A percentile compares a stretch with the other conserved stretches of the same genome.
Evolutionary conservation across 2,329 filamentous ascomycete genomes (phyloP).

Genomic region (Botryotinia calthae): DNA sequence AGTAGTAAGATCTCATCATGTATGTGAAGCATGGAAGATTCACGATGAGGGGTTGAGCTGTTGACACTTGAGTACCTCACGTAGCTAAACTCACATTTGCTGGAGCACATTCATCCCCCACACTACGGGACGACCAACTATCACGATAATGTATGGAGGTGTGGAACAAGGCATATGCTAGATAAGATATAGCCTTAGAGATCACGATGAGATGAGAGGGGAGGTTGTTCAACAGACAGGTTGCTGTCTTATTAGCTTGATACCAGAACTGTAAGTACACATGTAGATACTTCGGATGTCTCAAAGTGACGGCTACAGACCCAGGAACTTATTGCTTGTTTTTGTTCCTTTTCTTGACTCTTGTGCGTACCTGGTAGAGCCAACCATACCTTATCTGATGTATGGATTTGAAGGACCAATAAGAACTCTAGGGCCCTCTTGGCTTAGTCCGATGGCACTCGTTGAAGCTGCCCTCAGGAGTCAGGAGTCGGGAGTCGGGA

Average conservation of each 20-base stretch:
- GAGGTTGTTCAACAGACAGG: background rate
- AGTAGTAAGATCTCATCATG: background rate
- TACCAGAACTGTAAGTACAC: background rate
- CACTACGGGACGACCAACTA: background rate
- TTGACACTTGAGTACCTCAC: background rate
- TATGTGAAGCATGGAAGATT: background rate
- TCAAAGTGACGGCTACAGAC: background rate
- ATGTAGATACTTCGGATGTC: background rate
- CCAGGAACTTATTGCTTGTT: background rate
- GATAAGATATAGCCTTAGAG: background rate
- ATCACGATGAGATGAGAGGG: background rate
- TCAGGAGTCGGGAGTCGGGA: background rate
- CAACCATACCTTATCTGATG: background rate
- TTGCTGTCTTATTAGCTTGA: background rate
- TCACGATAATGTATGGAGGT: background rate
- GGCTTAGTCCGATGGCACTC: background rate
- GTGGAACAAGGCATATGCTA: background rate
- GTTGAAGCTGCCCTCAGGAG: background rate
- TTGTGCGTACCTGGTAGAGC: background rate
- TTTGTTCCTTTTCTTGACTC: background rate
- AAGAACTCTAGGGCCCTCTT: background rate
- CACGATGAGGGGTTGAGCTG: background rate
- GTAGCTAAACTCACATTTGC: background rate
- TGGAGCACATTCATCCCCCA: background rate
- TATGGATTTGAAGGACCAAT: background rate